Base-by-base conservation (phyloP, 2,329 filamentous ascomycete genomes). In the Apiospora koreana region DNA sequence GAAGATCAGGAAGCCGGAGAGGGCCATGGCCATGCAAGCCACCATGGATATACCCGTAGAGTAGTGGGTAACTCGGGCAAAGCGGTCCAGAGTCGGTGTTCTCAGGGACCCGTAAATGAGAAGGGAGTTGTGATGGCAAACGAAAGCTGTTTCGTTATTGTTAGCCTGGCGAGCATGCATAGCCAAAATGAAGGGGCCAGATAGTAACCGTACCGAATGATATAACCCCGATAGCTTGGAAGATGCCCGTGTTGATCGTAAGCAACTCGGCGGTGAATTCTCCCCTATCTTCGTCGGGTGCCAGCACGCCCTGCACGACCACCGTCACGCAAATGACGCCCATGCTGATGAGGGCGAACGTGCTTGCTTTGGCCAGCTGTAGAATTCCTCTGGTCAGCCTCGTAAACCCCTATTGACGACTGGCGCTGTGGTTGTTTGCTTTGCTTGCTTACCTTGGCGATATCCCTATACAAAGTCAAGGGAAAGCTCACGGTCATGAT, bases 201-300 rank as follows among this genome's bases (percentile, higher is more conserved):
- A 45, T 48, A 50, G 38, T 28, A 18, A 31, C 64, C 88, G 65
- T 86, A 96, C 93, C 95, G 80, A 99, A 99, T 5, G 96, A 98
- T 76, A 99, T 99, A 23, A 99, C 95, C 42, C 96, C 96, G 76
- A 99, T 94, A 28, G 96, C 95, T 81, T 98, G 95, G 78, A 98
- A 97, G 71, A 99, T 91, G 65, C 95, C 96, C 35, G 87, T 86
- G 77, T 97, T 97, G 75, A 98, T 86, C n/a, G 92, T 89, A 70
- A 98, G 83, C 46, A 94, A 81, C 21, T 91, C 88, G 69, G 87
- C 89, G 72, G 86, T 88, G 69, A 98, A 89, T 38, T 89, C 86
- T 2, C 96, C 96, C 73, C 90, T 88, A 21, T 90, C 86, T 68
- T 94, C 92, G 31, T 86, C 77, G 6, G 95, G 92, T 14, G 94